Evolutionary conservation across 441 rosid genomes (phyloP), one percentile per base, ranked within the genome.

Genomic region (Mallotus repandus): DNA sequence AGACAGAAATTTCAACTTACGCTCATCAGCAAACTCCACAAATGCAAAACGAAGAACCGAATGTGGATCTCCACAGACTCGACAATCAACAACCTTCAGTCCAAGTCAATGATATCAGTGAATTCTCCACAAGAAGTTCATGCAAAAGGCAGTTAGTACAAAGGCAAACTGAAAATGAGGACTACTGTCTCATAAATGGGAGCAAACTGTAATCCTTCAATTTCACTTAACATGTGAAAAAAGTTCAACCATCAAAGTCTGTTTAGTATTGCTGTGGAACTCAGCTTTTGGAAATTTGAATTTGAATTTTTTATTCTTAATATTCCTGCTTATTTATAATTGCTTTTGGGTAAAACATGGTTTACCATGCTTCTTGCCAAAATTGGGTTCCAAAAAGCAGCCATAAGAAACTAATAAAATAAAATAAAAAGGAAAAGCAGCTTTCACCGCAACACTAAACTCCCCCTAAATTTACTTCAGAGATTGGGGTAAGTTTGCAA

Each of bases 41-140:
- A 95, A 95, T 57, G 99, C 99, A 84, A 95, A 95, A 14, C 97
- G 93, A 76, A 95, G 98, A 41, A 95, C 96, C 61, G 98, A 95
- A 73, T 91, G 90, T 14, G 99, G 99, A 81, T 95, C 99, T 71
- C 99, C 99, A 74, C 99, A 95, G 29, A 95, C 89, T 64, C 99
- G 98, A 76, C 98, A 92, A 76, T 95, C 98, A 82, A 95, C 95
- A 77, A 95, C 98, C 99, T 95, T 75, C 73, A 86, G 6, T 72
- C 3, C 67, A 78, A 57, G 71, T 72, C 58, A 70, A 66, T 79
- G 66, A 76, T 58, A 41, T 8, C 9, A 43, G 49, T 55, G 50
- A 64, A 52, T 68, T 68, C n/a, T 52, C 61, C n/a, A 70, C 25
- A 54, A 19, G 41, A 57, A 50, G 68, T 7, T 56, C 60, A 48